Percentiles rank a stretch among this genome's conserved stretches.
phyloP scores from a whole-genome alignment of 148 eudicot species.

The Suaeda aralocaspica region DNA sequence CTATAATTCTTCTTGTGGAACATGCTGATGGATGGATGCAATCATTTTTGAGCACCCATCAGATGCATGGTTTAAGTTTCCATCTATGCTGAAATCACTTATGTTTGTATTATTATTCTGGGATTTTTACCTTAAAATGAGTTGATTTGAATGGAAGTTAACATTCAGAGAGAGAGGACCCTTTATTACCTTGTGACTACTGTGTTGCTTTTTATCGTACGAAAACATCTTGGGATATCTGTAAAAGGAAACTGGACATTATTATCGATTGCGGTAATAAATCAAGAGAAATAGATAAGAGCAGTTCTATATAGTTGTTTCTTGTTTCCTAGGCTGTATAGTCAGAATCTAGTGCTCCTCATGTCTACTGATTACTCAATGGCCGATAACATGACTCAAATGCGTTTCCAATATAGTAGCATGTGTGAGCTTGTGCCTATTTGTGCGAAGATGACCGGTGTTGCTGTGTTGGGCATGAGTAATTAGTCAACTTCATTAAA shows the following conservation, averaged over 20 bases:
- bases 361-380: not conserved
- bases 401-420: not conserved
- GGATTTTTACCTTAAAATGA: not conserved
- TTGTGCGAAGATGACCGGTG: not conserved
- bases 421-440: not conserved
- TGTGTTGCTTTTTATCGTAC: not conserved
- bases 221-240: not conserved
- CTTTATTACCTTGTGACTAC: not conserved
- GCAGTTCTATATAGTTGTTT: not conserved
- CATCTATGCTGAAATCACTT: not conserved
- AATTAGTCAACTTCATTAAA: not conserved
- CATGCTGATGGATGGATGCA: not conserved
- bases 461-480: not conserved
- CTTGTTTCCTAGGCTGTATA: not conserved
- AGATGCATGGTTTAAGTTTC: constrained; percentile 7
- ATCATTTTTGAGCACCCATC: no score
- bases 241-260: not conserved
- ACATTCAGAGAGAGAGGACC: not conserved
- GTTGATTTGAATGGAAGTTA: not conserved
- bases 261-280: not conserved
- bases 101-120: not conserved
- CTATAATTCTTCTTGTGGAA: not conserved
- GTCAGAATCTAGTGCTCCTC: not conserved
- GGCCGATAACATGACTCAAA: not conserved
- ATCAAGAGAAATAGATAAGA: not conserved